Evolutionary conservation across 2,329 filamentous ascomycete genomes (phyloP).

Genomic region (Fusarium sp.): DNA sequence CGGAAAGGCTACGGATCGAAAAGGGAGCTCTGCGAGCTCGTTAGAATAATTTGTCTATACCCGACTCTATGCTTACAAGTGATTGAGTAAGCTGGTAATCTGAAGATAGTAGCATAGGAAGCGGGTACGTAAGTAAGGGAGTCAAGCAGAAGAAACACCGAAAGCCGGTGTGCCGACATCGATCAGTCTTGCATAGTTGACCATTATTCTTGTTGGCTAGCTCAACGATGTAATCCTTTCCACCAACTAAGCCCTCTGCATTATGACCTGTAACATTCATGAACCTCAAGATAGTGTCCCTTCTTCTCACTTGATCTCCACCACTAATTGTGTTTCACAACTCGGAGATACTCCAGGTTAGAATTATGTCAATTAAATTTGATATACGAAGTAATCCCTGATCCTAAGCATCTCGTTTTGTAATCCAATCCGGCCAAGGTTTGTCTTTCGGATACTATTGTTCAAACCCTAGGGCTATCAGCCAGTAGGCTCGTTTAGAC

Average conservation of each 20-base stretch:
- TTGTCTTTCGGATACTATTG: neutral
- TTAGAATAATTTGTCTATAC: neutral
- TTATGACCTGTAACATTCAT: slow-evolving; percentile 15
- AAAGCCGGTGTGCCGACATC: slow-evolving; percentile 20
- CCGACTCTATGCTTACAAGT: neutral
- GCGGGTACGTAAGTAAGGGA: slow-evolving; percentile 8
- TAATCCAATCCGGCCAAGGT: neutral
- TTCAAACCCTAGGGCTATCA: neutral
- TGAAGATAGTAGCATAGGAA: neutral
- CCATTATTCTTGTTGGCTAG: neutral
- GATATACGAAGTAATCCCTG: slow-evolving; percentile 3
- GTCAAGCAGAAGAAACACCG: slow-evolving; percentile 12
- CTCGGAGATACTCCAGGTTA: neutral
- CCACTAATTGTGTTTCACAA: slow-evolving; percentile 1
- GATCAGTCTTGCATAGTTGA: slow-evolving; percentile 1
- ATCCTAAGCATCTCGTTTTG: neutral
- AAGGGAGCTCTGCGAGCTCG: neutral
- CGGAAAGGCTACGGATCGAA: neutral
- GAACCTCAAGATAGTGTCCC: neutral
- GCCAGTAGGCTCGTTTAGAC: neutral
- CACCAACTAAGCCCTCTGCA: neutral
- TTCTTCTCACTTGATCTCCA: neutral
- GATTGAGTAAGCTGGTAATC: neutral
- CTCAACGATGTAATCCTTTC: neutral
- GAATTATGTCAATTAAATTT: neutral